phyloP scores from a whole-genome alignment of 805 yeast genomes.

The Starmerella etchellsii region DNA sequence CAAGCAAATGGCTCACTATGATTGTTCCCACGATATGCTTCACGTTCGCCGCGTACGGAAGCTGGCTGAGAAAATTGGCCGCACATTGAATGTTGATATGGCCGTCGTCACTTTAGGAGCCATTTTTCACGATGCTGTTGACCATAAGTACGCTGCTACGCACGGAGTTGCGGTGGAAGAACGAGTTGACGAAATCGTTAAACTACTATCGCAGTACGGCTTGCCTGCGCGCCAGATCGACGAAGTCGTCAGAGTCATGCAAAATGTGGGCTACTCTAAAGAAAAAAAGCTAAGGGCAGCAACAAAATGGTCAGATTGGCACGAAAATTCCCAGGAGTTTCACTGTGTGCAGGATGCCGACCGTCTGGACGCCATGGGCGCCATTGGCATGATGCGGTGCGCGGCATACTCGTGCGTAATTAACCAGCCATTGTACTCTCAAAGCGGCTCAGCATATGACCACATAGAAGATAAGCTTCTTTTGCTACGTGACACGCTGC shows the following conservation, averaged over 20 bases:
- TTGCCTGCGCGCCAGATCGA: conserved; percentile 12
- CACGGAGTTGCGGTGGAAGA: neutral
- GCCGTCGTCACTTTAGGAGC: conserved; percentile 26
- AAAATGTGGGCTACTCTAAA: conserved; percentile 21
- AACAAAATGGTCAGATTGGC: conserved; percentile 26
- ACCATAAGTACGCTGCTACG: conserved; percentile 24
- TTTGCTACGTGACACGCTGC: conserved; percentile 22
- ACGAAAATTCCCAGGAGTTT: conserved; percentile 23
- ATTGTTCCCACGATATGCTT: conserved; percentile 26
- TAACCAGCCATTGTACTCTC: conserved; percentile 21
- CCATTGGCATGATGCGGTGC: conserved; percentile 28
- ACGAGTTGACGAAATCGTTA: conserved; percentile 8
- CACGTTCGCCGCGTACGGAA: conserved; percentile 26
- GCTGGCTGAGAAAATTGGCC: conserved; percentile 21
- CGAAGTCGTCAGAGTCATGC: conserved; percentile 20
- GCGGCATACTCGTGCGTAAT: conserved; percentile 26
- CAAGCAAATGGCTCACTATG: conserved; percentile 22
- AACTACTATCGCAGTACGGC: conserved; percentile 12
- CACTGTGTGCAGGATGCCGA: conserved; percentile 32
- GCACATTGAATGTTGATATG: conserved; percentile 15
- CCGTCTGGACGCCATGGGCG: conserved; percentile 31
- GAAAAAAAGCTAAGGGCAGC: conserved; percentile 21
- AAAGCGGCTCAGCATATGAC: conserved; percentile 19
- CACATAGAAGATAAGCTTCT: conserved; percentile 28
- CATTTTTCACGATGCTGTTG: conserved; percentile 26